phyloP scores from a whole-genome alignment of 148 eudicot genomes.

The Dianthus caryophyllus region DNA sequence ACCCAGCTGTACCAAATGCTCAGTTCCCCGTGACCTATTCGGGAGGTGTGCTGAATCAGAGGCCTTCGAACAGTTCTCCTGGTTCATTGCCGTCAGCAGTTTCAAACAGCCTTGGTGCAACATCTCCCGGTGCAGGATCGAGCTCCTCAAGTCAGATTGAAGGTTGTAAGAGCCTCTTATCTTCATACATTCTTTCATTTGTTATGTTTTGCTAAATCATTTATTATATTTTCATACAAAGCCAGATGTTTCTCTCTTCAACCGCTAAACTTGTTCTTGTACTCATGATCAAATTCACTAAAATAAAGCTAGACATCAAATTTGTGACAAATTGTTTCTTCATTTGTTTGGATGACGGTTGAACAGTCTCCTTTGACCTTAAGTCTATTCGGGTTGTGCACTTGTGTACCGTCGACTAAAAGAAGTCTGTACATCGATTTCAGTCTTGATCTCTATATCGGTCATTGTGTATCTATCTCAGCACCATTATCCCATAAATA shows the following conservation, averaged over 20 bases:
- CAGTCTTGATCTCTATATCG: neutral
- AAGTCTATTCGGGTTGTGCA: neutral
- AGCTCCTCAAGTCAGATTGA: slow-evolving; percentile 67
- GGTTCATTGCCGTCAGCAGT: slow-evolving; percentile 47
- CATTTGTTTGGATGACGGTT: neutral
- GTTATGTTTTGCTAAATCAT: neutral
- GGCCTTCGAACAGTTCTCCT: slow-evolving; percentile 55
- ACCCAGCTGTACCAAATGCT: slow-evolving; percentile 51
- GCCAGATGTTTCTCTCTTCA: neutral
- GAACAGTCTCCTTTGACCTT: neutral
- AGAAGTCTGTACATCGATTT: neutral
- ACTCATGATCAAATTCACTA: neutral
- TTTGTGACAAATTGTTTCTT: neutral
- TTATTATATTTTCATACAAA: neutral
- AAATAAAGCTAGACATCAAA: neutral
- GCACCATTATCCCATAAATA: no score
- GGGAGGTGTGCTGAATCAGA: slow-evolving; percentile 55
- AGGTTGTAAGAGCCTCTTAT: slow-evolving; percentile 41
- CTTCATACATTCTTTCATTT: neutral
- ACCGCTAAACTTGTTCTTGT: neutral
- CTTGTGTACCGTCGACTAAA: neutral
- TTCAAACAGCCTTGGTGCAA: slow-evolving; percentile 54
- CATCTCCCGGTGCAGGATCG: slow-evolving; percentile 62
- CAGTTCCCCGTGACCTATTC: slow-evolving; percentile 67
- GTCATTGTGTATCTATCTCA: no score